phyloP scores from a whole-genome alignment of 805 yeast genomes.

The Candida peoriensis region DNA sequence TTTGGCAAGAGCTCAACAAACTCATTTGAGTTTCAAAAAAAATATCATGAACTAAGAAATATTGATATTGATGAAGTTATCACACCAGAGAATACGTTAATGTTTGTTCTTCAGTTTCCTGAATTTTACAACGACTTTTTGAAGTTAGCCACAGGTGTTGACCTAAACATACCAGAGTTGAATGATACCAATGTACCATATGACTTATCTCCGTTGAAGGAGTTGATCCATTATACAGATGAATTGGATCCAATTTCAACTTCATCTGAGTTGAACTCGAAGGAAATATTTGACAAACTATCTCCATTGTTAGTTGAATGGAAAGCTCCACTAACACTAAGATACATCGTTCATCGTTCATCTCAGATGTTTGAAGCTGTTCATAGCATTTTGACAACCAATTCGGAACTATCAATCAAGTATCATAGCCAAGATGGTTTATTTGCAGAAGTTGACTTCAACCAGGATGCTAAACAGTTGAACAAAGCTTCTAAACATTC shows the following conservation, averaged over 20 bases:
- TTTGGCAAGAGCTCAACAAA: constrained; percentile 25
- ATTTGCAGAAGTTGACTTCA: constrained; percentile 36
- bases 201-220: too few species aligned
- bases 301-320: constrained; percentile 35
- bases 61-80: constrained; percentile 46
- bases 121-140: too few species aligned
- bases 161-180: too few species aligned
- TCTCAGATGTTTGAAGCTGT: constrained; percentile 40
- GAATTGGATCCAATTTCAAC: too few species aligned
- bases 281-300: neutral
- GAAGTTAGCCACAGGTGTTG: too few species aligned
- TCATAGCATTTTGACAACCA: constrained; percentile 30
- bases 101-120: too few species aligned
- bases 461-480: constrained; percentile 31
- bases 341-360: constrained; percentile 50
- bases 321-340: constrained; percentile 50
- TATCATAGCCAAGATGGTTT: constrained; percentile 43
- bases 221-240: too few species aligned
- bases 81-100: constrained; percentile 34
- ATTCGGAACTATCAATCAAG: constrained; percentile 38
- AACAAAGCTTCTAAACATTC: constrained; percentile 28
- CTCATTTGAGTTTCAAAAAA: constrained; percentile 38
- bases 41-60: constrained; percentile 43
- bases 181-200: too few species aligned
- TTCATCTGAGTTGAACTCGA: too few species aligned